A percentile compares a stretch with the other conserved stretches of the same genome.
phyloP scores from a whole-genome alignment of 768 basidiomycete species.

The Mycena leptocephala region DNA sequence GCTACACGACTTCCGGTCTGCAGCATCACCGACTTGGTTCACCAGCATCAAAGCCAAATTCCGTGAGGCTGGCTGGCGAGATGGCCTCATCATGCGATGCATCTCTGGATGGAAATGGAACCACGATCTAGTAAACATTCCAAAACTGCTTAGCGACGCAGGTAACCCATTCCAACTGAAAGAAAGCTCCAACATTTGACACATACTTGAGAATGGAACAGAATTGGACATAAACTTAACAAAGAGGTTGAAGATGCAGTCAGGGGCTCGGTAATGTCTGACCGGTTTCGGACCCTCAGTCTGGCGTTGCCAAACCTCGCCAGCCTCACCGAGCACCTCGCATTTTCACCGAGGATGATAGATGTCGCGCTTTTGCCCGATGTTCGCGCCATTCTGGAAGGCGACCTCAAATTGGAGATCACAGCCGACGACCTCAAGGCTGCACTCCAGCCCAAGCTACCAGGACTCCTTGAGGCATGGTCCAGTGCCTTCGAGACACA shows the following conservation, averaged over 20 bases:
- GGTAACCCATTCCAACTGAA: not conserved
- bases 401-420: not conserved
- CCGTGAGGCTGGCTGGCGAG: slow-evolving; percentile 17
- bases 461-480: slow-evolving; percentile 6
- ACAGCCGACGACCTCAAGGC: not conserved
- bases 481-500: not conserved
- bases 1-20: not conserved
- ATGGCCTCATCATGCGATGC: not conserved
- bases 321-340: not conserved
- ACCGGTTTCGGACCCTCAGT: not conserved
- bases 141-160: not conserved
- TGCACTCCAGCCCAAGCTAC: not conserved
- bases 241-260: not conserved
- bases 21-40: not conserved
- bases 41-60: slow-evolving; percentile 18
- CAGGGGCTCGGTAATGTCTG: not conserved
- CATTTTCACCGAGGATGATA: slow-evolving; percentile 1
- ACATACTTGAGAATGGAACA: slow-evolving; percentile 1
- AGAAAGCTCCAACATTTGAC: not conserved
- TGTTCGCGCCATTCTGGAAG: slow-evolving; percentile 11
- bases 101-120: not conserved
- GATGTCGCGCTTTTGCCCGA: slow-evolving; percentile 17
- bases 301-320: not conserved
- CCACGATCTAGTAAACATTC: not conserved
- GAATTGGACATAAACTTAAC: not conserved